These are phyloP conservation scores for Kodamaea ohmeri DNA, from an alignment of 1,139 yeast genomes.

Conservation along the genomic window DNA sequence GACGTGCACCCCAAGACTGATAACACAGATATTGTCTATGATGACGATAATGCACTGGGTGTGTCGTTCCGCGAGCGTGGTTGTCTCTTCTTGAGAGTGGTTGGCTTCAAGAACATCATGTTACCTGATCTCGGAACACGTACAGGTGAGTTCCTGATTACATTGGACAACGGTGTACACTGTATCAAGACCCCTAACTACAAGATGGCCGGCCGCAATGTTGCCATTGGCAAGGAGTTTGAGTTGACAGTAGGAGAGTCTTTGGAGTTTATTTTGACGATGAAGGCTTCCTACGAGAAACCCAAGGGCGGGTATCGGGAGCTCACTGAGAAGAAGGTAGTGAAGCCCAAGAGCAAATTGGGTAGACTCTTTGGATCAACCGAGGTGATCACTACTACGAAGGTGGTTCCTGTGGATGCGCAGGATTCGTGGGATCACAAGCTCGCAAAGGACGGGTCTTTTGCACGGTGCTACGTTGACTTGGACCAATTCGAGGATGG, in stretches of 20 bases:
- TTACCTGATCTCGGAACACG: slow-evolving; percentile 56
- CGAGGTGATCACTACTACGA: slow-evolving; percentile 51
- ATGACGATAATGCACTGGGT: slow-evolving; percentile 8
- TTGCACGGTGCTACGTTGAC: slow-evolving; percentile 70
- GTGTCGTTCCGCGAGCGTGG: slow-evolving; percentile 55
- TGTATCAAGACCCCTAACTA: slow-evolving; percentile 73
- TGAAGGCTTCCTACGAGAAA: slow-evolving; percentile 61
- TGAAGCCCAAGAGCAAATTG: slow-evolving; percentile 44
- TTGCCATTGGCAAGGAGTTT: slow-evolving; percentile 72
- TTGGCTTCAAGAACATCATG: slow-evolving; percentile 54
- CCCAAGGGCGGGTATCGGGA: slow-evolving; percentile 56
- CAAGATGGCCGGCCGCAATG: slow-evolving; percentile 38
- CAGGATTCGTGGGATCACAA: slow-evolving; percentile 55
- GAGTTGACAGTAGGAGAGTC: slow-evolving; percentile 71
- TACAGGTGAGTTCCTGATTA: slow-evolving; percentile 63
- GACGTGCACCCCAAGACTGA: slow-evolving; percentile 3
- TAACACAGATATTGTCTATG: slow-evolving; percentile 4
- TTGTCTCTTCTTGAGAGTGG: slow-evolving; percentile 64
- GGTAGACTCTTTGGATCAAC: slow-evolving; percentile 50
- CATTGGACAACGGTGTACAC: slow-evolving; percentile 88
- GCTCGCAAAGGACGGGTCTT: slow-evolving; percentile 84
- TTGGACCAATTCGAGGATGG: slow-evolving; percentile 58
- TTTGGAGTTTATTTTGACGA: slow-evolving; percentile 68
- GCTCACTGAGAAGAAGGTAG: slow-evolving; percentile 52
- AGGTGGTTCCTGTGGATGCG: slow-evolving; percentile 49